phyloP scores from a whole-genome alignment of 1,284 basidiomycete genomes.

The Pseudomicrostroma phylloplanum region DNA sequence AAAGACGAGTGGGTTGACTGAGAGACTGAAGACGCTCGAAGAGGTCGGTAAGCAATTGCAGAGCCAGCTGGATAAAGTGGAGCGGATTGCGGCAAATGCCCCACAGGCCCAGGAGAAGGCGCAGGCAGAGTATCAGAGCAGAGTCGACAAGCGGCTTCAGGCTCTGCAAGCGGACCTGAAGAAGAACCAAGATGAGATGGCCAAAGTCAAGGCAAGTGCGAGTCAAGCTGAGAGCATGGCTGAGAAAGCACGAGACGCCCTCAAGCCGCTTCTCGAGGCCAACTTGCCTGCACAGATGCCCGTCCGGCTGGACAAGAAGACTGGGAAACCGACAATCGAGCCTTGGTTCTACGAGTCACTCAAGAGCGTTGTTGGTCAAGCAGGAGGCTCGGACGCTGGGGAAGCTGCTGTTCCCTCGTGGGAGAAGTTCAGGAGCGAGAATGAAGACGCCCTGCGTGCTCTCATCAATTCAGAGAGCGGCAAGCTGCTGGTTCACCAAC shows the following conservation, averaged over 20 bases:
- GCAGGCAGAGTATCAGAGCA: not conserved
- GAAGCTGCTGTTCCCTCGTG: not conserved
- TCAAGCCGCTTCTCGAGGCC: conserved; percentile 7
- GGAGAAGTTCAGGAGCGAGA: conserved; percentile 25
- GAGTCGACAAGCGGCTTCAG: conserved; percentile 9
- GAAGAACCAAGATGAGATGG: not conserved
- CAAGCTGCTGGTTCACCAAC: conserved; percentile 20
- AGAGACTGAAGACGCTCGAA: not conserved
- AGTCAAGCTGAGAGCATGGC: not conserved
- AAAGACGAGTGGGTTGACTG: not conserved
- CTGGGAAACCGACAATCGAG: conserved; percentile 52
- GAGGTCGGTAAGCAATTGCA: not conserved
- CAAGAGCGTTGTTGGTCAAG: conserved; percentile 52
- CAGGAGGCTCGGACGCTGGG: not conserved
- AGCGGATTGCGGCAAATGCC: not conserved
- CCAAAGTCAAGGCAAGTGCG: not conserved
- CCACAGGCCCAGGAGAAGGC: conserved; percentile 3
- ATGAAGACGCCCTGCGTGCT: conserved; percentile 47
- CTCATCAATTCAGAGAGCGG: conserved; percentile 47
- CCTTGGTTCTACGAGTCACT: conserved; percentile 54
- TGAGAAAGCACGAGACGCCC: conserved; percentile 5
- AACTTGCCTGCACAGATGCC: conserved; percentile 52
- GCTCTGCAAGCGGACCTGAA: not conserved
- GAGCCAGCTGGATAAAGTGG: not conserved
- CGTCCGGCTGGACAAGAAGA: conserved; percentile 42